These are phyloP conservation scores for Iris macrosiphon DNA, from an alignment of 106 monocot genomes.

Conservation along the genomic window DNA sequence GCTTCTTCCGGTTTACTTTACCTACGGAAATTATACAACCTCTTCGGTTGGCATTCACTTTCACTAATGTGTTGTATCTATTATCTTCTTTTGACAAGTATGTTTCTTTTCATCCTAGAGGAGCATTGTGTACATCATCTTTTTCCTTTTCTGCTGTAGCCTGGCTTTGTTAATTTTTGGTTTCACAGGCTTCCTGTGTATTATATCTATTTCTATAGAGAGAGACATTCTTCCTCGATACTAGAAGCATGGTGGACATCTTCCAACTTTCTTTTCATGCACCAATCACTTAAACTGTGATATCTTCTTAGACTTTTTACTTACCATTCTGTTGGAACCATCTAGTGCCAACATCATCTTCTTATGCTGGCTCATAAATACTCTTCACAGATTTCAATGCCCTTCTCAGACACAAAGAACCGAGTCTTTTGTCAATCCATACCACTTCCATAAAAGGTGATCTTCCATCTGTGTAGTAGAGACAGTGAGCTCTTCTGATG, in stretches of 20 bases:
- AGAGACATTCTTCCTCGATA: background rate
- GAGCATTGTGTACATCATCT: constrained; percentile 1
- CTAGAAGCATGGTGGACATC: background rate
- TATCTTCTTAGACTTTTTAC: constrained; percentile 59
- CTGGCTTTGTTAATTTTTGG: constrained; percentile 16
- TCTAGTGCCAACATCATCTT: constrained; percentile 1
- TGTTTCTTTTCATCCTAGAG: too few species aligned
- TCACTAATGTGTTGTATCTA: background rate
- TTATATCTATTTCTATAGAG: background rate
- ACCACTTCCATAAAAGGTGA: constrained; percentile 71
- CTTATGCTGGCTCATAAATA: constrained; percentile 17
- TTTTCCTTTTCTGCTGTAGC: constrained; percentile 5
- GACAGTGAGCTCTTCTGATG: constrained; percentile 20
- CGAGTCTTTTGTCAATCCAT: constrained; percentile 66
- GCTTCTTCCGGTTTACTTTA: constrained; percentile 3
- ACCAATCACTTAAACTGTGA: constrained; percentile 42
- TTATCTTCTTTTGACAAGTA: constrained; percentile 1
- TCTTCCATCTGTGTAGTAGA: constrained; percentile 48
- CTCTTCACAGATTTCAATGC: constrained; percentile 51
- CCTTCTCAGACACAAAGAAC: constrained; percentile 41
- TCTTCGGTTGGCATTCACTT: background rate
- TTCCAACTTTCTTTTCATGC: background rate
- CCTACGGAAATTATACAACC: background rate
- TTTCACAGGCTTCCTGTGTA: constrained; percentile 17
- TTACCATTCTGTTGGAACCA: constrained; percentile 26